Conservation (phyloP, 1,284 basidiomycete species). For the Ustilago hordei region DNA sequence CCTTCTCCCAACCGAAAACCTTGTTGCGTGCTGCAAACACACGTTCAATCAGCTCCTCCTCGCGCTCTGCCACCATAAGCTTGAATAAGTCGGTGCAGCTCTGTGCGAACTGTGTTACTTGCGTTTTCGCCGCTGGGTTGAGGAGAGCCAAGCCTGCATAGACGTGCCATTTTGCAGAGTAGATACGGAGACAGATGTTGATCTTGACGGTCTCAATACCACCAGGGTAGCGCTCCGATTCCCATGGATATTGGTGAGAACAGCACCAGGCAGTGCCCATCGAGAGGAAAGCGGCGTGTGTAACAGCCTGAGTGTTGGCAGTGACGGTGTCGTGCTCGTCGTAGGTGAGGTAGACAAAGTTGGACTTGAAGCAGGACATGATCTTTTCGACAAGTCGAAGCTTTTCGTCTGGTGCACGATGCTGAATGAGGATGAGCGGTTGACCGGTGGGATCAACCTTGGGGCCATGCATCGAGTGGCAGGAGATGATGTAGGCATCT, state of each 20-base stretch:
- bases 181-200: conserved; percentile 90
- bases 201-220: conserved; percentile 99
- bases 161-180: conserved; percentile 98
- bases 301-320: conserved; percentile 97
- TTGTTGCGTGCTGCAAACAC: conserved; percentile 81
- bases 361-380: conserved; percentile 81
- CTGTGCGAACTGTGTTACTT: conserved; percentile 87
- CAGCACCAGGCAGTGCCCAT: conserved; percentile 97
- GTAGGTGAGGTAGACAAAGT: conserved; percentile 92
- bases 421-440: conserved; percentile 91
- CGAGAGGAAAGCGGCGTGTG: conserved; percentile 95
- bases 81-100: conserved; percentile 92
- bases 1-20: conserved; percentile 78
- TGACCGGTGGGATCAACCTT: conserved; percentile 90
- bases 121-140: conserved; percentile 88
- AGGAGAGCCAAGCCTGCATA: conserved; percentile 97
- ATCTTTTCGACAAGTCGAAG: conserved; percentile 85
- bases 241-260: conserved; percentile 89
- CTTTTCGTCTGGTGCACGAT: conserved; percentile 82
- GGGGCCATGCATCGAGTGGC: conserved; percentile 95
- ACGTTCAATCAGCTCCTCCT: conserved; percentile 74
- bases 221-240: conserved; percentile 89
- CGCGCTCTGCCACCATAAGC: conserved; percentile 87
- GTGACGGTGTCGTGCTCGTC: conserved; percentile 96
- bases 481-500: conserved; percentile 89